Conservation (phyloP, 2,329 filamentous ascomycete species). For the Fusarium burgessii region DNA sequence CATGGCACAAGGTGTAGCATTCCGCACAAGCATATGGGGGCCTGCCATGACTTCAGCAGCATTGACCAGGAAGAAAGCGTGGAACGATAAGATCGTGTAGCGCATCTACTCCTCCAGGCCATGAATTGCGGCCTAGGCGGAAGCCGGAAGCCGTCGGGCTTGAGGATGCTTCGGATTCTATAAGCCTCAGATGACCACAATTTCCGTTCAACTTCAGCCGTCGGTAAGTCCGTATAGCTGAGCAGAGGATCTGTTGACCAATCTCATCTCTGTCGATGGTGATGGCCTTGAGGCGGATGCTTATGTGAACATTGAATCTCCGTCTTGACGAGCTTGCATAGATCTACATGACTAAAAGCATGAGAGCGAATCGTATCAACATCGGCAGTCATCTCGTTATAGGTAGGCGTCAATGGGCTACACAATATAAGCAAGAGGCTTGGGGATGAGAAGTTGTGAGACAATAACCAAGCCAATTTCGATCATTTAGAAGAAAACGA, state of each 20-base stretch:
- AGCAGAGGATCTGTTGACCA: neutral
- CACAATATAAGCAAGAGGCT: slow-evolving; percentile 21
- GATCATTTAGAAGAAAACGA: slow-evolving; percentile 1
- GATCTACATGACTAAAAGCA: neutral
- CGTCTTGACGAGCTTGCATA: neutral
- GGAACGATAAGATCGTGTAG: slow-evolving; percentile 32
- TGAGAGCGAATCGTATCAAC: neutral
- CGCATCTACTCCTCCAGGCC: slow-evolving; percentile 1
- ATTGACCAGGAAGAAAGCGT: slow-evolving; percentile 18
- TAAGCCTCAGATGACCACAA: slow-evolving; percentile 12
- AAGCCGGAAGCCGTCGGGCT: slow-evolving; percentile 39
- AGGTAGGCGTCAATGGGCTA: slow-evolving; percentile 5
- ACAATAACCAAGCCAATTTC: slow-evolving; percentile 4
- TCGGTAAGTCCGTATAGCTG: slow-evolving; percentile 3
- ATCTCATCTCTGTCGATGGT: neutral
- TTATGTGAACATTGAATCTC: neutral
- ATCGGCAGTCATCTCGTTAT: neutral
- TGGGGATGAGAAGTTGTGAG: slow-evolving; percentile 14
- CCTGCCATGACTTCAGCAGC: slow-evolving; percentile 29
- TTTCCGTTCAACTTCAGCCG: slow-evolving; percentile 6
- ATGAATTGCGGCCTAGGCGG: slow-evolving; percentile 23
- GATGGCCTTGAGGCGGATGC: neutral
- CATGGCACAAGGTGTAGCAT: slow-evolving; percentile 22
- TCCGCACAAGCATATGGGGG: neutral
- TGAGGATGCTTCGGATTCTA: slow-evolving; percentile 16